Base-by-base conservation (phyloP, 164 flowering plant genomes). In the Kingdonia uniflora region DNA sequence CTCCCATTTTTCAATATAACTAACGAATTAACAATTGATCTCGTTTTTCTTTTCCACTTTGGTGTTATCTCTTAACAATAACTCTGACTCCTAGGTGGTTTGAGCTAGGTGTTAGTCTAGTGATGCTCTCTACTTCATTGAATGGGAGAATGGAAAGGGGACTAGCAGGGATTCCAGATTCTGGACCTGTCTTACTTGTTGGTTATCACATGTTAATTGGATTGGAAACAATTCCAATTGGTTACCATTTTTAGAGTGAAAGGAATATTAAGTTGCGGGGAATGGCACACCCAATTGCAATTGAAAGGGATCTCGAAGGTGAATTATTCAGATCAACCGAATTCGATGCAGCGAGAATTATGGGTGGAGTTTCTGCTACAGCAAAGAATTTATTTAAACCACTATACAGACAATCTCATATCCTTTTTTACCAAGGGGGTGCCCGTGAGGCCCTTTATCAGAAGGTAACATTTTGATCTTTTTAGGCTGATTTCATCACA, bases 381-480 rank as follows among this genome's bases (percentile, higher is more conserved):
- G 68, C 80, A 22, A 71, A 67, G 60, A 81, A 85, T 64, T 56
- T 91, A 29, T 91, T 70, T 75, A 80, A 66, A 60, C 66, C 83
- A 56, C 56, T 87, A 14, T 65, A 81, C 7, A 52, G 70, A 19
- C 83, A 87, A 19, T 76, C 96, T 8, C 80, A 78, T 51, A 71
- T 78, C 52, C 90, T 91, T 58, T 87, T 87, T 49, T 91, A 80
- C 70, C 97, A 96, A 52, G 97, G 97, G 16, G 97, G 97, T 58
- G 84, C 82, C 49, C 90, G 97, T 37, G 97, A 91, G 75, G 97
- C 96, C 55, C 73, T 87, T 29, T 96, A 91, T 65, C 54, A 57
- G 15, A 87, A 83, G 95, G 97, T n/a, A n/a, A n/a, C n/a, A n/a
- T n/a, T n/a, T n/a, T n/a, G n/a, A n/a, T n/a, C n/a, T n/a, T n/a